Conservation (phyloP, 139 green algal species). For the Astrephomene gubernaculifera region DNA sequence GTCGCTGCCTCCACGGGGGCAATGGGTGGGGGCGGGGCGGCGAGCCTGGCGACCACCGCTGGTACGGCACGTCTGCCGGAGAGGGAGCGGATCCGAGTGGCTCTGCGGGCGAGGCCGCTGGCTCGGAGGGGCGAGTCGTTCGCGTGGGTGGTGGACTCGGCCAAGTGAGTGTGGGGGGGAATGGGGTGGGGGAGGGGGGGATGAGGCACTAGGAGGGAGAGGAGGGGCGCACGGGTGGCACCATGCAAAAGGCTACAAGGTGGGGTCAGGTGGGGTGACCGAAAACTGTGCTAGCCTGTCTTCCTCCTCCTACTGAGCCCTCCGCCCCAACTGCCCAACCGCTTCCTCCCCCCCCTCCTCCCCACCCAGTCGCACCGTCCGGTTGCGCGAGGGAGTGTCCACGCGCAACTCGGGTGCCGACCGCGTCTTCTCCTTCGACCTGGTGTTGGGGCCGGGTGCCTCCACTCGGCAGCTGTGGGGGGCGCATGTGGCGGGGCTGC, state of each 20-base stretch:
- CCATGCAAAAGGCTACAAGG: too few relatives aligned
- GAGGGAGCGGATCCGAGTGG: slow-evolving; percentile 44
- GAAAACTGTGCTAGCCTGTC: not conserved
- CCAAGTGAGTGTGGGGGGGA: slow-evolving; percentile 36
- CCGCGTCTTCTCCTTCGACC: slow-evolving; percentile 41
- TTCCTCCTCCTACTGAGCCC: not conserved
- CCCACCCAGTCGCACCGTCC: slow-evolving; percentile 37
- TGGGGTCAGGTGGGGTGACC: too few relatives aligned
- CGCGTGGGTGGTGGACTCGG: slow-evolving; percentile 34
- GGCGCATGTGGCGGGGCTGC: slow-evolving; percentile 46
- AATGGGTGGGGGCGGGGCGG: not conserved
- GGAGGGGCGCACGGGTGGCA: too few relatives aligned
- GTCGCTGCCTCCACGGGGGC: not conserved
- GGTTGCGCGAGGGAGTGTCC: slow-evolving; percentile 23
- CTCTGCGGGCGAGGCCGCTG: slow-evolving; percentile 43
- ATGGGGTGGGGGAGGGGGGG: too few relatives aligned
- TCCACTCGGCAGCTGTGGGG: slow-evolving; percentile 37
- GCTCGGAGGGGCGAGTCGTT: not conserved
- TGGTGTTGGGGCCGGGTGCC: slow-evolving; percentile 16
- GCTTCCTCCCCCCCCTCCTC: not conserved
- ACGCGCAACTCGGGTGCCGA: not conserved
- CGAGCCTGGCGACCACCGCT: not conserved
- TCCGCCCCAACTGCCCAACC: not conserved
- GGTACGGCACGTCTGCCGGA: not conserved
- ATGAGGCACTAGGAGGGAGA: too few relatives aligned